Evolutionary conservation across 805 yeast genomes (phyloP).

Genomic region (Candida nemodendra): DNA sequence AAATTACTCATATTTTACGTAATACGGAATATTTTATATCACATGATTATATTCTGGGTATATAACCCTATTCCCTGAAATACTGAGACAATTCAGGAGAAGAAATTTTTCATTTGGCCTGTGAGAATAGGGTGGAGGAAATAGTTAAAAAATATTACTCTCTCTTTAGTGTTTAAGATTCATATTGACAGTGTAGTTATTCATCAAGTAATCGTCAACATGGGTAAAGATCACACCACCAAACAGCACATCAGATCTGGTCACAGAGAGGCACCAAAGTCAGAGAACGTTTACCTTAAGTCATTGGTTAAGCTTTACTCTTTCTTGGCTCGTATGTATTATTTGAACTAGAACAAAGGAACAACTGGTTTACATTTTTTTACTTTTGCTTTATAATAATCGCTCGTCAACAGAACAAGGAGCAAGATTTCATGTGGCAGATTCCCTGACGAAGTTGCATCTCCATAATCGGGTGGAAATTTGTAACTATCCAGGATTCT

Average conservation of each 20-base stretch:
- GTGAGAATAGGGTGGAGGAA: too few species aligned
- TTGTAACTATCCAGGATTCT: too few species aligned
- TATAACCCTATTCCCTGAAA: too few species aligned
- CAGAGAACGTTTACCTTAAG: constrained; percentile 98
- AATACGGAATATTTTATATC: too few species aligned
- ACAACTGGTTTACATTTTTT: constrained; percentile 13
- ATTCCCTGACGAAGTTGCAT: too few species aligned
- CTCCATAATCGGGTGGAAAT: not conserved
- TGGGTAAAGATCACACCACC: constrained; percentile 97
- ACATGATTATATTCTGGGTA: too few species aligned
- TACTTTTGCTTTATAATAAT: constrained; percentile 24
- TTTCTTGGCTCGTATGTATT: constrained; percentile 97
- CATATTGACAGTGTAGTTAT: not conserved
- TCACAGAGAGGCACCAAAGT: constrained; percentile 99
- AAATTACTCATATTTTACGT: too few species aligned
- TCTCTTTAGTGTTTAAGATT: too few species aligned
- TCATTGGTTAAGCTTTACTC: constrained; percentile 97
- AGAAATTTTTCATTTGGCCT: constrained; percentile 8
- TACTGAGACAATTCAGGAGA: too few species aligned
- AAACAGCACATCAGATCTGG: constrained; percentile 95
- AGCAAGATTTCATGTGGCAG: not conserved
- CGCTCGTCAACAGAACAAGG: constrained; percentile 1
- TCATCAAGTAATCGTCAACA: constrained; percentile 36
- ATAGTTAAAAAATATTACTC: not conserved
- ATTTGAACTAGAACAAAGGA: not conserved